Percentiles rank a stretch among this genome's conserved stretches.
phyloP scores from a whole-genome alignment of 2,329 filamentous ascomycete genomes.

The Colletotrichum coccodes region DNA sequence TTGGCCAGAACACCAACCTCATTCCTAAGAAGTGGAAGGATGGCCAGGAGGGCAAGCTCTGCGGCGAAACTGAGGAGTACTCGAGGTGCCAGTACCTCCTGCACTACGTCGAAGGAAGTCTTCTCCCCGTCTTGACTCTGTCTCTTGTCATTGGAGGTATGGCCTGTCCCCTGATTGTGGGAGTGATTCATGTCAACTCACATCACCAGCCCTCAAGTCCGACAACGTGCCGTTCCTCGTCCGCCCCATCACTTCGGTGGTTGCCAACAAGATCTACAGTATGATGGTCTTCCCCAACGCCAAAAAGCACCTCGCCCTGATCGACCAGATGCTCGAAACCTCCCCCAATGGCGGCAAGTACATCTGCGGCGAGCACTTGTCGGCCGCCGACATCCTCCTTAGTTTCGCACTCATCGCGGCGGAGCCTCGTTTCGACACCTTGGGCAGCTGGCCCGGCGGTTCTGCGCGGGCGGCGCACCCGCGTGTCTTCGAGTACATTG shows the following conservation, averaged over 20 bases:
- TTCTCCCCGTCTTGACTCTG: slow-evolving; percentile 79
- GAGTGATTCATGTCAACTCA: background rate
- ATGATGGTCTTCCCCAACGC: slow-evolving; percentile 59
- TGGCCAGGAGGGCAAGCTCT: slow-evolving; percentile 65
- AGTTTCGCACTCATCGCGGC: slow-evolving; percentile 62
- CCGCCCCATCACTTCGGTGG: slow-evolving; percentile 59
- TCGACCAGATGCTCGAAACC: slow-evolving; percentile 60
- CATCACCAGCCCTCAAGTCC: slow-evolving; percentile 52
- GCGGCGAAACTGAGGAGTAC: slow-evolving; percentile 70
- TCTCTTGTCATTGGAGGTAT: slow-evolving; percentile 66
- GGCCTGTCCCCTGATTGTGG: background rate
- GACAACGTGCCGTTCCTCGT: slow-evolving; percentile 61
- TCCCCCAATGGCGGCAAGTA: slow-evolving; percentile 53
- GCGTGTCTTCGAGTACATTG: slow-evolving; percentile 58
- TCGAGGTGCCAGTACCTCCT: slow-evolving; percentile 74
- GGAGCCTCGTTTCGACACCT: slow-evolving; percentile 48
- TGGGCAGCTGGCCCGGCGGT: slow-evolving; percentile 54
- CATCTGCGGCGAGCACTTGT: slow-evolving; percentile 60
- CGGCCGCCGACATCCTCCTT: slow-evolving; percentile 63
- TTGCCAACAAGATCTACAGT: slow-evolving; percentile 54
- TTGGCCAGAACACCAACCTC: slow-evolving; percentile 54
- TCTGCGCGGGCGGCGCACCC: slow-evolving; percentile 53
- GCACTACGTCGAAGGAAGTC: slow-evolving; percentile 86
- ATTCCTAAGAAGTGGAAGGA: slow-evolving; percentile 65
- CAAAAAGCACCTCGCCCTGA: slow-evolving; percentile 57